Evolutionary conservation across 2,329 filamentous ascomycete genomes (phyloP), one percentile per base, ranked within the genome.

Genomic region (Leptographium radiaticola): DNA sequence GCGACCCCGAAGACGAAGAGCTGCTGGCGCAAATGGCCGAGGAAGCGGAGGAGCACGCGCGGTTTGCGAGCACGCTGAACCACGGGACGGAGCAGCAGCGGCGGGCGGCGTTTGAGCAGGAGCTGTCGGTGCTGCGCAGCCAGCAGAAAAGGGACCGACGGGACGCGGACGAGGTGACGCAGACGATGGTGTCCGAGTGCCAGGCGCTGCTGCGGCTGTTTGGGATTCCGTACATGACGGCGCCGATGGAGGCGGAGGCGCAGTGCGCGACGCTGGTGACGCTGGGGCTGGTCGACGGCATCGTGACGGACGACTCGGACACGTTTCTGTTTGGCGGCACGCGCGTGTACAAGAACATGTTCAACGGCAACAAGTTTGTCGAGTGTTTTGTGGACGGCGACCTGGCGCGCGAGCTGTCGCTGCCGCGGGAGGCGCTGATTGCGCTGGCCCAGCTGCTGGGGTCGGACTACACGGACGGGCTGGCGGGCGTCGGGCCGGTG

Each of bases 311-410:
- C 63, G 93, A 98, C 66, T 94, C 87, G 3, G 93, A 98, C 72
- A 94, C 85, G 0, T 98, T 98, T 64, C 78, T 98, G 1, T 98
- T 98, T 67, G 94, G 93, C 18, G 94, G 93, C 40, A 98, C 89
- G 0, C 79, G 91, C 18, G 86, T 98, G 25, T 98, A 98, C 75
- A 98, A 98, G 68, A 98, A 98, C 72, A 95, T 98, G 89, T 98
- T 98, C 75, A 98, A 96, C 68, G 85, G 89, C 62, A 93, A 93
- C 67, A 98, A 98, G 66, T 95, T 89, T 62, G 93, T 98, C 44
- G 93, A 98, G 70, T 97, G 93, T 69, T 98, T 97, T 65, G 77
- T 98, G 11, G 72, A 83, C 2, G 75, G 73, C 0, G 93, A 98
- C 63, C 74, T 98, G 0, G 88, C 95, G 62, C 86, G 86, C 61